Conservation (phyloP, 805 yeast genomes). For the Yamadazyma sp. region DNA sequence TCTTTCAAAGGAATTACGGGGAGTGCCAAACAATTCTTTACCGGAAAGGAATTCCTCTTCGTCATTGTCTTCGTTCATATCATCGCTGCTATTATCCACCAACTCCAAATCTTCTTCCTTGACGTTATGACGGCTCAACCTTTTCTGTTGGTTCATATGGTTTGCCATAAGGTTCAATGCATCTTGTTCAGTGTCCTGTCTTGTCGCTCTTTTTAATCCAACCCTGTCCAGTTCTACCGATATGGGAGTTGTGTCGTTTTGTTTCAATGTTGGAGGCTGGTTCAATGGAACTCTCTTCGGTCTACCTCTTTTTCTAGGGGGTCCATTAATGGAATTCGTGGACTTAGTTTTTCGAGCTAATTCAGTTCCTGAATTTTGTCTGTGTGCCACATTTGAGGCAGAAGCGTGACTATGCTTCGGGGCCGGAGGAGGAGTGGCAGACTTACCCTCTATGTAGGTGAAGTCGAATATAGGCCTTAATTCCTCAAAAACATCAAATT, state of each 20-base stretch:
- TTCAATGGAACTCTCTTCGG: constrained; percentile 33
- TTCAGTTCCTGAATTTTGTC: constrained; percentile 20
- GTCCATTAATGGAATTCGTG: constrained; percentile 27
- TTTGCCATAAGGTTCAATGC: constrained; percentile 35
- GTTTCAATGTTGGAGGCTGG: constrained; percentile 28
- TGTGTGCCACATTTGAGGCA: constrained; percentile 41
- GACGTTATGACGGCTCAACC: constrained; percentile 15
- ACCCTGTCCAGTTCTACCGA: constrained; percentile 29
- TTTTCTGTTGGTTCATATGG: constrained; percentile 18
- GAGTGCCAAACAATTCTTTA: constrained; percentile 43
- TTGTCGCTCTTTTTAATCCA: constrained; percentile 23
- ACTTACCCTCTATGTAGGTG: constrained; percentile 41
- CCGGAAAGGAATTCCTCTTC: constrained; percentile 38
- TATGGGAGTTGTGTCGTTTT: constrained; percentile 37
- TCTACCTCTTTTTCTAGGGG: constrained; percentile 37
- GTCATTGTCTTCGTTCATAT: constrained; percentile 33
- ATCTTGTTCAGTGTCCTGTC: constrained; percentile 45
- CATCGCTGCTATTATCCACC: constrained; percentile 28
- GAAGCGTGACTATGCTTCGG: constrained; percentile 48
- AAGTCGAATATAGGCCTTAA: constrained; percentile 68
- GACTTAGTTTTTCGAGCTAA: constrained; percentile 21
- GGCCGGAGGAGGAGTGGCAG: constrained; percentile 47
- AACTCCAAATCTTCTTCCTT: constrained; percentile 38
- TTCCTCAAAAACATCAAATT: constrained; percentile 47
- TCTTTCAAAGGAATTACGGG: constrained; percentile 37